Base-by-base conservation (phyloP, 176 grass and related monocot genomes). In the Avena atlantica region DNA sequence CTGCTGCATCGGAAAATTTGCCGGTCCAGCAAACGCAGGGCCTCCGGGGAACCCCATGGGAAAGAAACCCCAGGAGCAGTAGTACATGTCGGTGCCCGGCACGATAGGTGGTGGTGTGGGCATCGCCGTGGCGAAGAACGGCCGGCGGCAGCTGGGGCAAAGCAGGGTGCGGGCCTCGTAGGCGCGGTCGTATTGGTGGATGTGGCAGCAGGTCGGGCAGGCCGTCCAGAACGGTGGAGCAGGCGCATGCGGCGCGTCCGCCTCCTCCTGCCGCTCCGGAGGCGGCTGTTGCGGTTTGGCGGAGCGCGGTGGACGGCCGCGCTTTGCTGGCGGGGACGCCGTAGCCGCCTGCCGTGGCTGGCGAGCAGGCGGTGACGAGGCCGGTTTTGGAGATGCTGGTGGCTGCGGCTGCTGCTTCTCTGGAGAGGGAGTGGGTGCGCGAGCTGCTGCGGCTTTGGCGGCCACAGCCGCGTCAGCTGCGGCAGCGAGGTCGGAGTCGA, bases 51-150 rank as follows among this genome's bases (percentile, higher is more conserved):
- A 94, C 31, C 92, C 92, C 57, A 94, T 47, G 19, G 92, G 92
- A 23, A 94, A 89, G 86, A 94, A 94, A 0, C 92, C 92, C 92
- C 92, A 91, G 4, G 87, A 84, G 81, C 92, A 94, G 71, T 91
- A 94, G 77, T 94, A 94, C 87, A 89, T 87, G 66, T 94, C 87
- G 19, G 87, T 85, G 53, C 88, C 92, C 7, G 92, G 89, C 50
- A 94, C 89, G 47, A 91, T 63, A 52, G 92, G 84, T 9, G 92
- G 92, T 12, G 62, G 70, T 5, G 78, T 85, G 15, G 60, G 23
- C 87, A 94, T 82, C 25, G 87, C 76, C 12, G 84, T 52, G 19
- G 92, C 81, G 27, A 77, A 45, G 87, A 94, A 94, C 12, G 87
- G 73, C 12, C 62, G 52, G 14, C 84, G 75, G 78, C 92, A 94